These are phyloP conservation scores for Hypseocharis bilobata DNA, from an alignment of 441 rosid species.

Conservation along the genomic window DNA sequence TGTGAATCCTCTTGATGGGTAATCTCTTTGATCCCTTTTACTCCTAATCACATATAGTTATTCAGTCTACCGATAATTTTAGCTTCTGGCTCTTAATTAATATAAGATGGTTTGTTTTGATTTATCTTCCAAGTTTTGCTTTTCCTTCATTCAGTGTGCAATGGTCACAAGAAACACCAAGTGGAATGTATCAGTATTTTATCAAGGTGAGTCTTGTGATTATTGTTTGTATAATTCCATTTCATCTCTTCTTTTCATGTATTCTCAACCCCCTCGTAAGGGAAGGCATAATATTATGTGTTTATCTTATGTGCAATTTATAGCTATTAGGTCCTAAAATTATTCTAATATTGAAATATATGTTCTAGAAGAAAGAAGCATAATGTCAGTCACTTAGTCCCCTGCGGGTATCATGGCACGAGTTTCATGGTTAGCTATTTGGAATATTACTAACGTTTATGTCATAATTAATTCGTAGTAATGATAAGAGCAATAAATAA, in stretches of 20 bases:
- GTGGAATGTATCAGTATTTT: conserved; percentile 95
- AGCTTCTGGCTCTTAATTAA: neutral
- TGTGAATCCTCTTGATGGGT: conserved; percentile 92
- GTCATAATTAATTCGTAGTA: neutral
- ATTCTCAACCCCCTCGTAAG: neutral
- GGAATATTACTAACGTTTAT: neutral
- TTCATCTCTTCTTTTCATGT: neutral
- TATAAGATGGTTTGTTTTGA: conserved; percentile 3
- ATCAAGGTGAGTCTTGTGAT: conserved; percentile 52
- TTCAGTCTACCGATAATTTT: conserved; percentile 6
- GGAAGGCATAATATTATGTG: neutral
- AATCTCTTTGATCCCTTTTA: conserved; percentile 14
- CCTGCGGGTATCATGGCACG: neutral
- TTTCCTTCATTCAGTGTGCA: conserved; percentile 44
- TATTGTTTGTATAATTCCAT: neutral
- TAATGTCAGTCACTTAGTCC: neutral
- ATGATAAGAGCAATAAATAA: neutral
- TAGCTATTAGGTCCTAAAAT: neutral
- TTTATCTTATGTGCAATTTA: neutral
- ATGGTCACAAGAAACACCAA: conserved; percentile 74
- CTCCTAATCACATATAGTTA: conserved; percentile 7
- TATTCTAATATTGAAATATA: neutral
- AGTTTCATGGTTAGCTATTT: neutral
- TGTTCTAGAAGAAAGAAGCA: neutral
- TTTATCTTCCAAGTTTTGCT: neutral